These are phyloP conservation scores for Emmonsia crescens DNA, from an alignment of 2,329 filamentous ascomycete species.

Conservation along the genomic window DNA sequence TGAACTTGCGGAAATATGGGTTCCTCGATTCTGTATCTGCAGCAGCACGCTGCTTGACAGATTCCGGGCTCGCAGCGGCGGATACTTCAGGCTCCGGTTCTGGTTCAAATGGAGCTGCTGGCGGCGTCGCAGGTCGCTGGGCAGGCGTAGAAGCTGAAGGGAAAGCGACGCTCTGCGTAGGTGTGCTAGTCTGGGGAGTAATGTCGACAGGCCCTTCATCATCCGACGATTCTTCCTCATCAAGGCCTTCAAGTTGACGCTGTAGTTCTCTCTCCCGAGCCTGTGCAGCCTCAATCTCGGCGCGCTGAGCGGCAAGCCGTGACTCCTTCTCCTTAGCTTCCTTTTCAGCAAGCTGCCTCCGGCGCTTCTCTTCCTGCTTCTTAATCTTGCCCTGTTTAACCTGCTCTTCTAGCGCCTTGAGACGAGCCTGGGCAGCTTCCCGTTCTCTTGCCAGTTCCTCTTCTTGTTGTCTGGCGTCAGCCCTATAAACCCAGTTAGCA, in stretches of 20 bases:
- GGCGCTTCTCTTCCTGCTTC: slow-evolving; percentile 92
- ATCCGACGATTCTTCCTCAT: slow-evolving; percentile 66
- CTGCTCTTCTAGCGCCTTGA: slow-evolving; percentile 86
- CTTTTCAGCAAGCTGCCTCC: slow-evolving; percentile 75
- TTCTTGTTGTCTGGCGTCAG: slow-evolving; percentile 63
- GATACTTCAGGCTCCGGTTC: slow-evolving; percentile 41
- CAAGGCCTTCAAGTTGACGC: slow-evolving; percentile 69
- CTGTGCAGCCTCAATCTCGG: slow-evolving; percentile 82
- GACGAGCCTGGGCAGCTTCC: slow-evolving; percentile 67
- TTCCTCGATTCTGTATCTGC: slow-evolving; percentile 75
- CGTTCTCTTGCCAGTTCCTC: slow-evolving; percentile 70
- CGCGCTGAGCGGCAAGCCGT: slow-evolving; percentile 70
- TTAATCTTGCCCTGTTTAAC: slow-evolving; percentile 86
- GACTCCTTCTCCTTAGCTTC: slow-evolving; percentile 83
- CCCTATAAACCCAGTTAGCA: slow-evolving; percentile 40
- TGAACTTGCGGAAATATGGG: slow-evolving; percentile 86
- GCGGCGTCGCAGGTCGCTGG: slow-evolving; percentile 14
- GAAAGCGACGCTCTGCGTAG: slow-evolving; percentile 46
- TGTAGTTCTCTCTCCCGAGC: slow-evolving; percentile 85
- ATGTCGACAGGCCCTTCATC: slow-evolving; percentile 68
- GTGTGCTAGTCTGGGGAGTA: slow-evolving; percentile 50
- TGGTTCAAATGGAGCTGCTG: slow-evolving; percentile 33
- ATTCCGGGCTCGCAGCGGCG: slow-evolving; percentile 35
- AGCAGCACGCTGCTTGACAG: slow-evolving; percentile 34
- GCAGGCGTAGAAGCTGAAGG: slow-evolving; percentile 23